A percentile compares a stretch with the other conserved stretches of the same genome.
Evolutionary conservation across 176 grass and related monocot species (phyloP).

Genomic region (Calamus simplicifolius): DNA sequence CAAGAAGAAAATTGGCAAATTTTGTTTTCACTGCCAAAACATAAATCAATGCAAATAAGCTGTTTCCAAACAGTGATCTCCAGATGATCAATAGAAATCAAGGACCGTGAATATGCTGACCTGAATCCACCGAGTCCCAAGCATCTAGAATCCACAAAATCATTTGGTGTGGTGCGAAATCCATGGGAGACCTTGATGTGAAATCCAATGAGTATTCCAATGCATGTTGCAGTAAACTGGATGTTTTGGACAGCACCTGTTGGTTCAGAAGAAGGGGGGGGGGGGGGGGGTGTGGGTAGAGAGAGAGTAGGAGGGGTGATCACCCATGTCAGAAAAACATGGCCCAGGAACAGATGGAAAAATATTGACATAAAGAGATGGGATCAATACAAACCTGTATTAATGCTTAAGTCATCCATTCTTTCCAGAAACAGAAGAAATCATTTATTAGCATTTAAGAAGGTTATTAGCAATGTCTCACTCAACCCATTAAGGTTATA

Average conservation of each 20-base stretch:
- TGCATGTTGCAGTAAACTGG: constrained; percentile 44
- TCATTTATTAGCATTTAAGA: too few species aligned
- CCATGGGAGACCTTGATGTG: constrained; percentile 73
- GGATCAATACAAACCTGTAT: too few species aligned
- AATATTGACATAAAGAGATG: too few species aligned
- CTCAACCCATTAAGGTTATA: too few species aligned
- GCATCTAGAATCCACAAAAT: constrained; percentile 64
- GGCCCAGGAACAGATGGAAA: too few species aligned
- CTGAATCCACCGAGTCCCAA: constrained; percentile 61
- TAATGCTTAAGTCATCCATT: too few species aligned
- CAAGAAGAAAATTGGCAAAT: constrained; percentile 51
- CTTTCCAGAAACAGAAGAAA: too few species aligned
- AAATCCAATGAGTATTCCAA: constrained; percentile 57
- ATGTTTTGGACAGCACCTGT: constrained; percentile 41
- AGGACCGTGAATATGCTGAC: constrained; percentile 22
- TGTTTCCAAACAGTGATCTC: background rate
- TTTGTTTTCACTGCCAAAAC: constrained; percentile 39
- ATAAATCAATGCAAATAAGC: constrained; percentile 3
- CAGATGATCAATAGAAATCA: background rate
- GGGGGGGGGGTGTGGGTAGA: too few species aligned
- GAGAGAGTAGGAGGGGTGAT: too few species aligned
- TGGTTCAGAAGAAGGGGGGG: too few species aligned
- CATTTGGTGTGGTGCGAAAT: constrained; percentile 64
- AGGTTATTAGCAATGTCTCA: too few species aligned
- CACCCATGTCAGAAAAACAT: too few species aligned